A percentile compares a stretch with the other conserved stretches of the same genome.
Evolutionary conservation across 345 rosid species (phyloP).

Genomic region (Lumnitzera littorea): DNA sequence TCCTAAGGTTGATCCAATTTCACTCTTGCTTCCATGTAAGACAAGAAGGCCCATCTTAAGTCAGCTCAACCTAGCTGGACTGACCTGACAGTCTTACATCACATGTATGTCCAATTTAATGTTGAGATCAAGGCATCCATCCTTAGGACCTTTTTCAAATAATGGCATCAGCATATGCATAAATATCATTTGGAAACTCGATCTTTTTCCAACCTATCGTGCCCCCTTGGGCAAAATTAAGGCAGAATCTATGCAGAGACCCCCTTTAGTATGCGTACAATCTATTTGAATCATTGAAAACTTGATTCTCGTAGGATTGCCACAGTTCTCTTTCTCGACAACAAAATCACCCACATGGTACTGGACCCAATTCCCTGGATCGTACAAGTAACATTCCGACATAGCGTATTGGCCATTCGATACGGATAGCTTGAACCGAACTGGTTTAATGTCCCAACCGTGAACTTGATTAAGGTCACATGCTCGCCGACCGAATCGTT

Average conservation of each 20-base stretch:
- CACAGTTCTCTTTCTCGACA: slow-evolving; percentile 5
- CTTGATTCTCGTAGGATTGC: slow-evolving; percentile 10
- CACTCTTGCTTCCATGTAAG: too few species aligned
- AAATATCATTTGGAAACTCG: neutral
- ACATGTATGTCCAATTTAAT: too few species aligned
- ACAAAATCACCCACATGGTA: slow-evolving; percentile 26
- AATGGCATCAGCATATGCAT: too few species aligned
- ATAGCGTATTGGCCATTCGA: slow-evolving; percentile 20
- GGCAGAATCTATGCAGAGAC: slow-evolving; percentile 26
- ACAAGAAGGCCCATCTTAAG: too few species aligned
- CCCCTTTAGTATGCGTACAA: slow-evolving; percentile 34
- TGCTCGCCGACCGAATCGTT: slow-evolving; percentile 17
- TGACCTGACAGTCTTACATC: too few species aligned
- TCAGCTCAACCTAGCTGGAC: too few species aligned
- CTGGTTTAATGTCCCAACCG: slow-evolving; percentile 36
- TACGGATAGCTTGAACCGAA: slow-evolving; percentile 23
- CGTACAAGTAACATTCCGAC: slow-evolving; percentile 18
- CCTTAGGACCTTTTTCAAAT: too few species aligned
- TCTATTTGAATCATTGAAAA: slow-evolving; percentile 39
- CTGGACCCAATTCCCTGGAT: slow-evolving; percentile 22
- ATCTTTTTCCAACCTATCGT: neutral
- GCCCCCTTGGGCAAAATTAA: slow-evolving; percentile 12
- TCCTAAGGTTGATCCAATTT: too few species aligned
- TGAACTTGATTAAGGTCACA: slow-evolving; percentile 25
- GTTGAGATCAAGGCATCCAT: too few species aligned